Conservation (phyloP, 805 yeast species). For the Myxozyma geophila region DNA sequence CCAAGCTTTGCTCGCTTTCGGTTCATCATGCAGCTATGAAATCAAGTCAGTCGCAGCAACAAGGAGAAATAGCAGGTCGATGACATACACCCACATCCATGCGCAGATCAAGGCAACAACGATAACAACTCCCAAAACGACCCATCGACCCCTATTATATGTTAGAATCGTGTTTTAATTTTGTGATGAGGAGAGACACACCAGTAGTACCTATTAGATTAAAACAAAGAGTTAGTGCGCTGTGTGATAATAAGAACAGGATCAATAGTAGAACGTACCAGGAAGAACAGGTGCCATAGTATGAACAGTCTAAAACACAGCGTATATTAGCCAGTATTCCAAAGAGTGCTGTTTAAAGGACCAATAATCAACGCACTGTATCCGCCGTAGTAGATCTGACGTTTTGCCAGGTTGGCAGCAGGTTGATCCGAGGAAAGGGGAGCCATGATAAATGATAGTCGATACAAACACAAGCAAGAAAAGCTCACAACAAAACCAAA, state of each 20-base stretch:
- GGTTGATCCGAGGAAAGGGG: not conserved
- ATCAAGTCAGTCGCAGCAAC: not conserved
- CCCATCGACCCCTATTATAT: constrained; percentile 31
- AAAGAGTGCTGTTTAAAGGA: not conserved
- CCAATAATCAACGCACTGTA: not conserved
- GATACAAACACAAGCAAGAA: not conserved
- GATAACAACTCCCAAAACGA: constrained; percentile 24
- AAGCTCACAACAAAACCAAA: not conserved
- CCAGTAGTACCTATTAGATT: constrained; percentile 26
- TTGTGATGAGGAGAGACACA: constrained; percentile 2
- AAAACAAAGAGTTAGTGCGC: not conserved
- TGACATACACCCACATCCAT: constrained; percentile 27
- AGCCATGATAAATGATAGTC: not conserved
- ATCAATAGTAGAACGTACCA: constrained; percentile 15
- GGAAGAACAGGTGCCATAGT: constrained; percentile 25
- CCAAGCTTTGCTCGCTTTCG: constrained; percentile 22
- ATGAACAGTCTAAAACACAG: constrained; percentile 17
- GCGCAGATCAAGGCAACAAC: constrained; percentile 8
- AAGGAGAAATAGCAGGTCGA: not conserved
- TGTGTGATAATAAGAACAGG: not conserved
- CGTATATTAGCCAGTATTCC: not conserved
- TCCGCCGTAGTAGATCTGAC: not conserved
- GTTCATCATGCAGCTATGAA: constrained; percentile 19
- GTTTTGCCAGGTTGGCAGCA: not conserved
- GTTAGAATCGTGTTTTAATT: not conserved